phyloP scores from a whole-genome alignment of 2,329 filamentous ascomycete genomes.

The Biscogniauxia mediterranea region DNA sequence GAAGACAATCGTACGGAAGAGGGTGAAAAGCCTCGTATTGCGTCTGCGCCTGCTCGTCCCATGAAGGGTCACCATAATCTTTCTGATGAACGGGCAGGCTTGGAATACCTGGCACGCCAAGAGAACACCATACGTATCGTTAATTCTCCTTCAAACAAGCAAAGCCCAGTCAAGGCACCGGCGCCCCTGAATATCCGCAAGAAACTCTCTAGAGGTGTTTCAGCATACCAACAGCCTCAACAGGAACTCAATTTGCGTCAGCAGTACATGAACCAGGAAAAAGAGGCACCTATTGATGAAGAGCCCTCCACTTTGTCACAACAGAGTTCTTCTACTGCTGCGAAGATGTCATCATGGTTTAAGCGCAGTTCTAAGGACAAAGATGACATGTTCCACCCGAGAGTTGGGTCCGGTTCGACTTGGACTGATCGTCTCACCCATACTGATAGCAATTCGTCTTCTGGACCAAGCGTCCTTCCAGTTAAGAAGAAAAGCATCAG shows the following conservation, averaged over 20 bases:
- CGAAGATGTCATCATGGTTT: constrained; percentile 53
- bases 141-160: constrained; percentile 42
- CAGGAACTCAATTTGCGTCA: constrained; percentile 26
- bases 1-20: constrained; percentile 20
- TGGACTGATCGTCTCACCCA: constrained; percentile 20
- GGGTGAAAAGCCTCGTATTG: constrained; percentile 40
- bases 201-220: constrained; percentile 27
- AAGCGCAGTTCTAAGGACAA: constrained; percentile 44
- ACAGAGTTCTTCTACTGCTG: constrained; percentile 24
- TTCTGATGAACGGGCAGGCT: constrained; percentile 34
- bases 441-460: constrained; percentile 23
- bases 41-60: constrained; percentile 42
- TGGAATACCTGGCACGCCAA: constrained; percentile 46
- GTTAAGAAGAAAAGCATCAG: constrained; percentile 50
- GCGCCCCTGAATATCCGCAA: constrained; percentile 44
- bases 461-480: constrained; percentile 13
- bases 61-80: constrained; percentile 10
- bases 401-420: constrained; percentile 11
- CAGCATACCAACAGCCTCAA: constrained; percentile 9
- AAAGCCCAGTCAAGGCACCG: constrained; percentile 35
- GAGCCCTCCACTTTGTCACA: constrained; percentile 20
- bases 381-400: constrained; percentile 18
- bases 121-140: constrained; percentile 56
- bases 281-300: constrained; percentile 9
- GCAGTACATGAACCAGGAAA: constrained; percentile 26